phyloP scores from a whole-genome alignment of 805 yeast species.

The Metschnikowia vanudenii region DNA sequence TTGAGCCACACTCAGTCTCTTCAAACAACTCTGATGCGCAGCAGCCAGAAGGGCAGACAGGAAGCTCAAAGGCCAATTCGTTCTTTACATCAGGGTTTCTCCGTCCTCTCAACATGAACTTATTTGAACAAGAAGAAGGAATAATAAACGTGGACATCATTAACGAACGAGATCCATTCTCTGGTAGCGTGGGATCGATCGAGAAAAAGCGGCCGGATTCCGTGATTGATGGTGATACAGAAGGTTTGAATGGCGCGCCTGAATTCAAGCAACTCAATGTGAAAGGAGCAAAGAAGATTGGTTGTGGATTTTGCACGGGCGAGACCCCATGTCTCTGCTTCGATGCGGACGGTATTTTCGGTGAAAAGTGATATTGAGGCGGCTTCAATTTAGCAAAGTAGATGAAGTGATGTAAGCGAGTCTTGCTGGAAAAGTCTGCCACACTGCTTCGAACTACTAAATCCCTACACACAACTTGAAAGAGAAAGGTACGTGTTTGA shows the following conservation, averaged over 20 bases:
- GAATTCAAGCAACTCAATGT: slow-evolving; percentile 7
- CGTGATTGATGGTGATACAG: not conserved
- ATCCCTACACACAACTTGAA: not conserved
- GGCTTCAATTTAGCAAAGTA: not conserved
- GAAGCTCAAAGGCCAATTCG: not conserved
- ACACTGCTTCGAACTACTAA: not conserved
- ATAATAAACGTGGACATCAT: slow-evolving; percentile 19
- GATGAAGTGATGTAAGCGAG: not conserved
- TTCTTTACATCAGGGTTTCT: slow-evolving; percentile 19
- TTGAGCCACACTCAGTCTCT: not conserved
- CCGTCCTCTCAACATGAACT: slow-evolving; percentile 20
- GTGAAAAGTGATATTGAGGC: slow-evolving; percentile 11
- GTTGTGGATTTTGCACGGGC: slow-evolving; percentile 39
- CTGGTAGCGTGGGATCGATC: slow-evolving; percentile 5
- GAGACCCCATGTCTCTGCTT: slow-evolving; percentile 43
- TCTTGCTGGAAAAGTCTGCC: not conserved
- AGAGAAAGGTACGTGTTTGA: not conserved
- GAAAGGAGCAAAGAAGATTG: slow-evolving; percentile 11
- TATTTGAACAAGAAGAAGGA: slow-evolving; percentile 18
- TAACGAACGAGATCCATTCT: slow-evolving; percentile 16
- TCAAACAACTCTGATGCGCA: not conserved
- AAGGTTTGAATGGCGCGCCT: not conserved
- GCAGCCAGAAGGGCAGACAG: not conserved
- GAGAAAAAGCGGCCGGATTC: slow-evolving; percentile 4
- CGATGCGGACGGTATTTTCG: slow-evolving; percentile 32